Base-by-base conservation (phyloP, 805 yeast genomes). In the Hanseniaspora singularis region DNA sequence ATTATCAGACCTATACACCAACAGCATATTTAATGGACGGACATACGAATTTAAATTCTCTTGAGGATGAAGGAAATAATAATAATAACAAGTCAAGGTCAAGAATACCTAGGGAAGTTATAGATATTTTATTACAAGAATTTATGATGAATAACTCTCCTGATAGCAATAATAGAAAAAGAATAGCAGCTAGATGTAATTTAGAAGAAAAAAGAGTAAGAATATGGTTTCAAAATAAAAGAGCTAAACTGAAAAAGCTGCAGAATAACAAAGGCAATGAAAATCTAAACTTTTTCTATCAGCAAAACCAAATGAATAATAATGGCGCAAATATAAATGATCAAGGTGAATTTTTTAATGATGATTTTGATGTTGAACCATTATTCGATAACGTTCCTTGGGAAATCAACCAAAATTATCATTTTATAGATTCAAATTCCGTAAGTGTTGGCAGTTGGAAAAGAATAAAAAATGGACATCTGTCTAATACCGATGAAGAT, bases 191-290 rank as follows among this genome's bases (percentile, higher is more conserved):
- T 2, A 70, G 71, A 51, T 82, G 94, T 1, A 82, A 80, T 16
- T 79, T 86, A 83, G 75, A 87, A 12, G 95, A 87, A 55, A 73
- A 92, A 51, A 84, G 88, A 12, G 95, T 87, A 2, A 71, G 95
- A 47, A 87, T 87, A 36, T 87, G 96, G 96, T 87, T 85, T 57
- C 96, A 87, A 61, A 86, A 86, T 59, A 68, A 88, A 55, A 66
- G 96, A 52, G 92, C 92, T 18, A 83, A 82, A 59, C 70, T 77
- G 37, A 70, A 87, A 56, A 81, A 81, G 61, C 46, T 54, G 6
- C 36, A 38, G 19, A 26, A 22, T 27, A 38, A 37, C 26, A 32
- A 56, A 54, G 56, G 52, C 10, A 52, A 50, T 23, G 53, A 53
- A 4, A 54, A 57, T 24, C 47, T 31, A 18, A 50, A 50, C 42